Conservation (phyloP, 768 basidiomycete genomes). For the Mycena rebaudengoi region DNA sequence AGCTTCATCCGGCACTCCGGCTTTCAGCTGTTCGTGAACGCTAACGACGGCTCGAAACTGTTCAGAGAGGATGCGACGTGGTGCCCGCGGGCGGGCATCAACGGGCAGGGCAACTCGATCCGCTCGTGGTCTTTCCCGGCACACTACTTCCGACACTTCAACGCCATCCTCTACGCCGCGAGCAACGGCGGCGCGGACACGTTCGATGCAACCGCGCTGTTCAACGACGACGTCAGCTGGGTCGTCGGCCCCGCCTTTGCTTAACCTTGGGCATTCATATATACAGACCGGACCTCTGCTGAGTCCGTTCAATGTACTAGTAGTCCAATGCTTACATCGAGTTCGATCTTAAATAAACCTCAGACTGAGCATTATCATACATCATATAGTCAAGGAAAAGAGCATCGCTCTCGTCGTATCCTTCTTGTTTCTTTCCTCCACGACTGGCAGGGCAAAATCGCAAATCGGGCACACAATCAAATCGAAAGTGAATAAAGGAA, state of each 20-base stretch:
- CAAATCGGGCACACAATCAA: background rate
- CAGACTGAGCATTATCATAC: background rate
- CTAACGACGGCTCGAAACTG: constrained; percentile 12
- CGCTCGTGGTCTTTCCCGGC: constrained; percentile 17
- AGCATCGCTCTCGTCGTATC: background rate
- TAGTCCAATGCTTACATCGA: constrained; percentile 8
- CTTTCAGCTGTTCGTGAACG: background rate
- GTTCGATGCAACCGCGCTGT: constrained; percentile 14
- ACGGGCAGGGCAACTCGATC: constrained; percentile 16
- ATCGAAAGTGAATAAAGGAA: too few species aligned
- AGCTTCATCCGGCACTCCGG: constrained; percentile 11
- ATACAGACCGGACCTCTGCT: background rate
- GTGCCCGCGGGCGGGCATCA: constrained; percentile 13
- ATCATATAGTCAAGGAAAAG: background rate
- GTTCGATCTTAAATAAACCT: constrained; percentile 6
- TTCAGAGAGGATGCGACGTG: constrained; percentile 16
- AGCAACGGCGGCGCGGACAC: constrained; percentile 14
- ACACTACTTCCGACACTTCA: constrained; percentile 18
- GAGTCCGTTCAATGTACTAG: background rate
- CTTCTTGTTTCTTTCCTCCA: background rate
- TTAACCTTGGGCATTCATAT: background rate
- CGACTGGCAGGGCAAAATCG: background rate
- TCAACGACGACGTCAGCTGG: constrained; percentile 10
- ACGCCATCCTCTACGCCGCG: constrained; percentile 9
- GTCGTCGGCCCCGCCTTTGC: constrained; percentile 7